phyloP scores from a whole-genome alignment of 2,329 filamentous ascomycete species.

The Didymella keratinophila region DNA sequence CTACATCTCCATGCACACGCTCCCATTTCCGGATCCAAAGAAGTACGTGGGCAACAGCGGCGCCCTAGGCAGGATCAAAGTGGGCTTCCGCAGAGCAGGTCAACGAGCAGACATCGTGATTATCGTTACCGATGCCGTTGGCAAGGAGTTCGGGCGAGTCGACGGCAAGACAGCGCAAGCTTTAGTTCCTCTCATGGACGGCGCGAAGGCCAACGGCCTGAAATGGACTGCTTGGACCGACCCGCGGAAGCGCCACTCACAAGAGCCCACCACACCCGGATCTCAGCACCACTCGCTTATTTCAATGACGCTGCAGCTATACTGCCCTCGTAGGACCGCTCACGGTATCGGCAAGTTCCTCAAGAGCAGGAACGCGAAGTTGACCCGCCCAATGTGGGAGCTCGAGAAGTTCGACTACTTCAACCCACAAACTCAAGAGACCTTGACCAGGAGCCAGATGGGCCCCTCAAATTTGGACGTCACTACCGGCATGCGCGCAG shows the following conservation, averaged over 20 bases:
- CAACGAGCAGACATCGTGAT: slow-evolving; percentile 70
- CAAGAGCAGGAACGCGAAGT: slow-evolving; percentile 69
- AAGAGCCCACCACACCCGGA: slow-evolving; percentile 52
- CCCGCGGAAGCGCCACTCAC: slow-evolving; percentile 68
- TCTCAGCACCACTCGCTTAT: slow-evolving; percentile 35
- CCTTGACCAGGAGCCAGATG: slow-evolving; percentile 26
- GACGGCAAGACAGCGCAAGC: slow-evolving; percentile 72
- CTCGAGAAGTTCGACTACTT: slow-evolving; percentile 73
- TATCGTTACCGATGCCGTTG: slow-evolving; percentile 75
- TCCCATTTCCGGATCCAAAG: slow-evolving; percentile 74
- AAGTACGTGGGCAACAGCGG: slow-evolving; percentile 66
- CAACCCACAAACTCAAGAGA: slow-evolving; percentile 71
- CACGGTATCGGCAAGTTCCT: slow-evolving; percentile 73
- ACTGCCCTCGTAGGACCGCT: slow-evolving; percentile 74
- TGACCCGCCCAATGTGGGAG: slow-evolving; percentile 68
- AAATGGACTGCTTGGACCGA: slow-evolving; percentile 76
- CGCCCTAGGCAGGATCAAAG: slow-evolving; percentile 72
- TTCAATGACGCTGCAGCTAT: slow-evolving; percentile 76
- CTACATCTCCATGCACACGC: slow-evolving; percentile 69
- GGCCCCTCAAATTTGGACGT: slow-evolving; percentile 26
- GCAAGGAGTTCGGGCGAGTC: slow-evolving; percentile 76
- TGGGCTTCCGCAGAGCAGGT: slow-evolving; percentile 69
- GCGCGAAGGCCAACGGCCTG: slow-evolving; percentile 65
- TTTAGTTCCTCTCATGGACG: slow-evolving; percentile 76
- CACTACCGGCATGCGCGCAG: slow-evolving; percentile 1